phyloP scores from a whole-genome alignment of 2,329 filamentous ascomycete species.

The Chalaropsis thielavioides region DNA sequence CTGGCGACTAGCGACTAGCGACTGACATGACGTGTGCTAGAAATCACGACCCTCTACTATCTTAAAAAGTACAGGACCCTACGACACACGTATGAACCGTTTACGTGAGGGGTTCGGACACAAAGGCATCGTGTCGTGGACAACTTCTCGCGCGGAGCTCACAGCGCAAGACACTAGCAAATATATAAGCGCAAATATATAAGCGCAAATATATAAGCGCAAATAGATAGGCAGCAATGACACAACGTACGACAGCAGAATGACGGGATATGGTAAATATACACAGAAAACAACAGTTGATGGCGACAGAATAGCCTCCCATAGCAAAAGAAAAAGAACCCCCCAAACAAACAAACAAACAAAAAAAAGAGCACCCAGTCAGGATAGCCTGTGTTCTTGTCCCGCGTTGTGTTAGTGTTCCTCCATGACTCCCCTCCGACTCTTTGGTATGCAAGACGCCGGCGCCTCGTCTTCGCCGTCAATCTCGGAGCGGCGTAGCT shows the following conservation, averaged over 20 bases:
- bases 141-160: too few species aligned
- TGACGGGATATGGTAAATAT: neutral
- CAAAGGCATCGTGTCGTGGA: neutral
- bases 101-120: constrained; percentile 17
- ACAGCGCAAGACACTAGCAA: constrained; percentile 12
- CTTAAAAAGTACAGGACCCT: constrained; percentile 80
- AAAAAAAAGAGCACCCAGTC: neutral
- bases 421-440: neutral
- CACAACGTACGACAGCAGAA: neutral
- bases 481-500: neutral
- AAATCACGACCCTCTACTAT: constrained; percentile 91
- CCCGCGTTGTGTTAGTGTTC: neutral
- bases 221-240: neutral
- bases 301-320: too few species aligned
- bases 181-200: neutral
- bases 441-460: neutral
- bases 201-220: neutral
- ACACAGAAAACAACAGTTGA: neutral
- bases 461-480: neutral
- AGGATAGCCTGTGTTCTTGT: neutral
- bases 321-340: neutral
- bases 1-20: neutral
- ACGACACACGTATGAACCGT: constrained; percentile 59
- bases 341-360: neutral
- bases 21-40: constrained; percentile 32